These are phyloP conservation scores for Clathrospora elynae DNA, from an alignment of 2,329 filamentous ascomycete species.

Conservation along the genomic window DNA sequence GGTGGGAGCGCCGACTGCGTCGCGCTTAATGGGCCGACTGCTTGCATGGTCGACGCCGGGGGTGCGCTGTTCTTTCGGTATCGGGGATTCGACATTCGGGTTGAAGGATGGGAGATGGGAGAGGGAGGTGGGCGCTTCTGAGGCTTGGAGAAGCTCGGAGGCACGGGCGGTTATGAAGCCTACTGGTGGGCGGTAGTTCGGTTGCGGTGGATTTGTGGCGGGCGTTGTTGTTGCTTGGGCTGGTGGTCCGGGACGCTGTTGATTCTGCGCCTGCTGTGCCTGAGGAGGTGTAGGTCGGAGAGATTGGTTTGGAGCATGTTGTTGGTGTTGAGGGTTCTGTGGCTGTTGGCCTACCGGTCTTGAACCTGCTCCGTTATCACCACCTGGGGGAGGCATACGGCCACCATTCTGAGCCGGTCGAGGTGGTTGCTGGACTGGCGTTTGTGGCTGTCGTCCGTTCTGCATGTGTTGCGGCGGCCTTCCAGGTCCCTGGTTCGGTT, in stretches of 20 bases:
- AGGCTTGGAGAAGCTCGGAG: slow-evolving; percentile 49
- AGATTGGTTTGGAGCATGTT: slow-evolving; percentile 28
- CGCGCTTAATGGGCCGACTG: slow-evolving; percentile 71
- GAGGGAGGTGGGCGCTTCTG: slow-evolving; percentile 35
- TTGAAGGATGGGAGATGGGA: slow-evolving; percentile 52
- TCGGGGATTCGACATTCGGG: slow-evolving; percentile 64
- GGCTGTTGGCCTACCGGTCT: slow-evolving; percentile 28
- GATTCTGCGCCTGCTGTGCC: slow-evolving; percentile 23
- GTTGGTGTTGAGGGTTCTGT: slow-evolving; percentile 25
- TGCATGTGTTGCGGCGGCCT: slow-evolving; percentile 25
- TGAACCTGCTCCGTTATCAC: slow-evolving; percentile 26
- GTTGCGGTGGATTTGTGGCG: slow-evolving; percentile 20
- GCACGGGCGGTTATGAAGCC: slow-evolving; percentile 56
- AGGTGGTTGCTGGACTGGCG: slow-evolving; percentile 29
- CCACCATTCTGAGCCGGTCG: slow-evolving; percentile 29
- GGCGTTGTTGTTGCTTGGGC: slow-evolving; percentile 15
- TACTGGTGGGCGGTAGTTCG: slow-evolving; percentile 38
- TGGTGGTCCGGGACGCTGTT: slow-evolving; percentile 21
- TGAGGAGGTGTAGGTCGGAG: slow-evolving; percentile 34
- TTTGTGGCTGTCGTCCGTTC: slow-evolving; percentile 40
- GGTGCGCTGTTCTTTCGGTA: slow-evolving; percentile 75
- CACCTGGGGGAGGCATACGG: slow-evolving; percentile 30
- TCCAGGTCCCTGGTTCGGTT: slow-evolving; percentile 30
- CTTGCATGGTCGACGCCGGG: slow-evolving; percentile 81
- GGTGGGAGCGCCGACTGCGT: slow-evolving; percentile 36